Evolutionary conservation across 139 green algal genomes (phyloP).

Genomic region (Ettlia oleoabundans): DNA sequence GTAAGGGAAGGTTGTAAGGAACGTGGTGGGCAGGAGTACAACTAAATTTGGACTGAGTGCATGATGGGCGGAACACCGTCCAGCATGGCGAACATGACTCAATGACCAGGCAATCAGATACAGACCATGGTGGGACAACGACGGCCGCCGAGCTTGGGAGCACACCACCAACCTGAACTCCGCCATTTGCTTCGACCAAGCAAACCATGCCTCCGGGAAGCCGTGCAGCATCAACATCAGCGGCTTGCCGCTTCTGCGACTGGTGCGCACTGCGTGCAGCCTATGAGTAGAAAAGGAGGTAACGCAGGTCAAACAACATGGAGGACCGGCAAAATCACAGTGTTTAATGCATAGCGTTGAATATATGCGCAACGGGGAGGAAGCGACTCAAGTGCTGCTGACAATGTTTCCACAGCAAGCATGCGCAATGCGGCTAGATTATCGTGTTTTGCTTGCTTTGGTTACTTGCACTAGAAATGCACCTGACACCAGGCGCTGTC

Average conservation of each 20-base stretch:
- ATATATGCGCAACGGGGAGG: not conserved
- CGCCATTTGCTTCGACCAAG: constrained; percentile 47
- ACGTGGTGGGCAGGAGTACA: no score
- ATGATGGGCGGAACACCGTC: no score
- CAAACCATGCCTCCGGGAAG: constrained; percentile 67
- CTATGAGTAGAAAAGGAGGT: not conserved
- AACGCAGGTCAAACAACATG: not conserved
- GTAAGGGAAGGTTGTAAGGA: no score
- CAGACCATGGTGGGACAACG: no score
- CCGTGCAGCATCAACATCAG: constrained; percentile 74
- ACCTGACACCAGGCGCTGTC: not conserved
- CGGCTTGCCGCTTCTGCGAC: constrained; percentile 38
- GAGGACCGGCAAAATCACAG: not conserved
- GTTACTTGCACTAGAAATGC: not conserved
- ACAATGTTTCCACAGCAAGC: not conserved
- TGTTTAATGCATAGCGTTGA: no score
- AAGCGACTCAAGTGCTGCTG: not conserved
- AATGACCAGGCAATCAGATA: no score
- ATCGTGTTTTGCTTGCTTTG: not conserved
- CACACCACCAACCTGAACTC: constrained; percentile 36
- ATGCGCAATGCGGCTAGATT: not conserved
- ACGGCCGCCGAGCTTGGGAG: not conserved
- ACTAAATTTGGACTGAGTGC: no score
- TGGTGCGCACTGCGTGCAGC: constrained; percentile 19
- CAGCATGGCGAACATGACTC: no score